These are phyloP conservation scores for Psilocybe mexicana DNA, from an alignment of 1,284 basidiomycete species.

Conservation along the genomic window DNA sequence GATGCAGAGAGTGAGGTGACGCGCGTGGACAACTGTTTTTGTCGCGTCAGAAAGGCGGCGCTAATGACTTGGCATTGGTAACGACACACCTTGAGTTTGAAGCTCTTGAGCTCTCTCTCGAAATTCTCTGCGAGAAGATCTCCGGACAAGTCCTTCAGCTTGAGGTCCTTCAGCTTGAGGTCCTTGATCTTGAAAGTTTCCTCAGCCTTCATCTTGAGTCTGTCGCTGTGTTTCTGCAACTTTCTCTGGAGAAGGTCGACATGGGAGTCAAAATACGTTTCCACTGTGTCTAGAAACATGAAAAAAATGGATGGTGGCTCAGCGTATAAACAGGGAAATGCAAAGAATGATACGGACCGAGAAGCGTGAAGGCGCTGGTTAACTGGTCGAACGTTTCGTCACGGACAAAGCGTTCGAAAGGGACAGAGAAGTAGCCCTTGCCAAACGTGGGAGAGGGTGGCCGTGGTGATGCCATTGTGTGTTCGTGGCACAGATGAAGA, in stretches of 20 bases:
- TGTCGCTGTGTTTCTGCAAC: conserved; percentile 83
- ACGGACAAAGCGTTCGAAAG: conserved; percentile 45
- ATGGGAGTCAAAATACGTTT: conserved; percentile 89
- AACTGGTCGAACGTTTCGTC: conserved; percentile 45
- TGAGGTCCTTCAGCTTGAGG: conserved; percentile 38
- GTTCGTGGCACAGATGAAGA: neutral
- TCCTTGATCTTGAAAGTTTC: conserved; percentile 66
- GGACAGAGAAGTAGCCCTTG: conserved; percentile 40
- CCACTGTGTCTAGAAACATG: conserved; percentile 68
- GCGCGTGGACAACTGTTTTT: conserved; percentile 65
- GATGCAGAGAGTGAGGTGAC: conserved; percentile 71
- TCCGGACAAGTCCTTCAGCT: conserved; percentile 67
- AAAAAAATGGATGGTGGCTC: conserved; percentile 13
- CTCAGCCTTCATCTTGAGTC: conserved; percentile 78
- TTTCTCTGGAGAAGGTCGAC: conserved; percentile 87
- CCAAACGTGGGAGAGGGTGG: conserved; percentile 40
- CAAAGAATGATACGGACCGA: conserved; percentile 47
- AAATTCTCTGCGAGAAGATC: conserved; percentile 73
- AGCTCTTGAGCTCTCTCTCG: conserved; percentile 81
- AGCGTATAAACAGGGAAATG: conserved; percentile 20
- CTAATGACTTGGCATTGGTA: neutral
- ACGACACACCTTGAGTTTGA: conserved; percentile 58
- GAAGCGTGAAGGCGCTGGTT: conserved; percentile 61
- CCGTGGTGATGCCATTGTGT: conserved; percentile 34
- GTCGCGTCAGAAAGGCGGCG: conserved; percentile 6